Base-by-base conservation (phyloP, 352 stramenopile genomes). In the Pythium plurisporium region DNA sequence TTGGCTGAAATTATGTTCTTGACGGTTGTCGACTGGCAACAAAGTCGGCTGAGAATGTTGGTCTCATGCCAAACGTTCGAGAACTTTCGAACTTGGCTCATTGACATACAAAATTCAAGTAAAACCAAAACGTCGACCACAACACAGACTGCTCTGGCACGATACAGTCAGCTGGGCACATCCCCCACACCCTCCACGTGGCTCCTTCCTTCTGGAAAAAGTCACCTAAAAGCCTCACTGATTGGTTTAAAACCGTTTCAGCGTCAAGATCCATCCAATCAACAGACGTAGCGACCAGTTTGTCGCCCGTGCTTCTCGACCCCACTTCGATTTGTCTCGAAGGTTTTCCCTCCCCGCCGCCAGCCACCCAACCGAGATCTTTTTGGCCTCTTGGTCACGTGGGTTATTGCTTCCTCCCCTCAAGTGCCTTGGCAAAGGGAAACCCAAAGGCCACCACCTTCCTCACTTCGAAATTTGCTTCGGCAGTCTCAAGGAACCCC, bases 391-490 rank as follows among this genome's bases (percentile, higher is more conserved):
- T 10, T 42, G 8, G 36, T 17, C 27, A 14, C 17, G 22, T 62
- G 42, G 54, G 54, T 63, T 63, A 51, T 52, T 64, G 57, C n/a
- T n/a, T n/a, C 19, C n/a, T 15, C 41, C 26, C 38, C 26, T 60
- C 36, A 27, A n/a, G 17, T 17, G 25, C 45, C 26, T 22, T 37
- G 20, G 27, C n/a, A 5, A 41, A 42, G 37, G 40, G 25, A 49
- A 56, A 37, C 5, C 26, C 56, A 23, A 34, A 31, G 23, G 41
- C 47, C 38, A 14, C 31, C 31, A 29, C 31, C 20, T 10, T 3
- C 17, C 2, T 52, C 62, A 70, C 51, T 70, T 65, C 62, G 55
- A 43, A 70, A 65, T 70, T 70, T 65, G 62, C 62, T 23, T 56
- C 37, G 36, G 50, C 36, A 62, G 50, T 57, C 45, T 51, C 53